Percentiles rank a stretch among this genome's conserved stretches.
phyloP scores from a whole-genome alignment of 1,284 basidiomycete species.

The Ustilago esculenta region DNA sequence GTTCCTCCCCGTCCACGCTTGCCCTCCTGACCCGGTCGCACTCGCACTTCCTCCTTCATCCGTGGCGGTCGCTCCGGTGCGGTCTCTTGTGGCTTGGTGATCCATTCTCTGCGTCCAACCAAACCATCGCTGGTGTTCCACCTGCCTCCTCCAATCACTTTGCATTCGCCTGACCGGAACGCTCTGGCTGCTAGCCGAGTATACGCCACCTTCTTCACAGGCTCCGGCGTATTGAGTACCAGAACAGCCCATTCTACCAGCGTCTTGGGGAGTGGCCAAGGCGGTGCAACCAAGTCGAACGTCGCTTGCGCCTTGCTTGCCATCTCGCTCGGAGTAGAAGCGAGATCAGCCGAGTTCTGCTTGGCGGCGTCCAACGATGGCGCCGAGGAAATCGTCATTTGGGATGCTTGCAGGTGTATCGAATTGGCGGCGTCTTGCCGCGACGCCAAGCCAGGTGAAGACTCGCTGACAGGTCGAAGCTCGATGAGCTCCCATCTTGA shows the following conservation, averaged over 20 bases:
- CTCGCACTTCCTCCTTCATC: constrained; percentile 69
- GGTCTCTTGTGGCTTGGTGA: constrained; percentile 39
- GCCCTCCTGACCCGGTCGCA: constrained; percentile 75
- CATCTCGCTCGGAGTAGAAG: neutral
- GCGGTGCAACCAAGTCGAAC: constrained; percentile 16
- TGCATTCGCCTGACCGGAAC: constrained; percentile 77
- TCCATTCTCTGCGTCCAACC: constrained; percentile 30
- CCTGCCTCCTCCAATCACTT: constrained; percentile 72
- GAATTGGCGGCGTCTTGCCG: constrained; percentile 29
- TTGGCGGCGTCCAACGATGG: constrained; percentile 23
- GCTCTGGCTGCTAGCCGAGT: constrained; percentile 77
- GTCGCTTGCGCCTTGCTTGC: neutral
- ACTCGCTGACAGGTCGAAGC: constrained; percentile 82
- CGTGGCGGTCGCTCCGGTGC: constrained; percentile 79
- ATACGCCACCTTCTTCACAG: constrained; percentile 77
- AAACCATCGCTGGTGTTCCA: constrained; percentile 26
- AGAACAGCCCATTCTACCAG: constrained; percentile 80
- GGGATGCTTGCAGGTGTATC: constrained; percentile 25
- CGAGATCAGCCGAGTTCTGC: neutral
- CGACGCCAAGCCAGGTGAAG: constrained; percentile 14
- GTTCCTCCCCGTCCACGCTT: constrained; percentile 72
- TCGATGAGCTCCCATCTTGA: constrained; percentile 78
- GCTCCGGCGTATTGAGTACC: constrained; percentile 77
- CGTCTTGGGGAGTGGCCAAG: constrained; percentile 68
- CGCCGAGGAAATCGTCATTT: constrained; percentile 29